These are phyloP conservation scores for Nicotiana noctiflora DNA, from an alignment of 257 asterid genomes.

Conservation along the genomic window DNA sequence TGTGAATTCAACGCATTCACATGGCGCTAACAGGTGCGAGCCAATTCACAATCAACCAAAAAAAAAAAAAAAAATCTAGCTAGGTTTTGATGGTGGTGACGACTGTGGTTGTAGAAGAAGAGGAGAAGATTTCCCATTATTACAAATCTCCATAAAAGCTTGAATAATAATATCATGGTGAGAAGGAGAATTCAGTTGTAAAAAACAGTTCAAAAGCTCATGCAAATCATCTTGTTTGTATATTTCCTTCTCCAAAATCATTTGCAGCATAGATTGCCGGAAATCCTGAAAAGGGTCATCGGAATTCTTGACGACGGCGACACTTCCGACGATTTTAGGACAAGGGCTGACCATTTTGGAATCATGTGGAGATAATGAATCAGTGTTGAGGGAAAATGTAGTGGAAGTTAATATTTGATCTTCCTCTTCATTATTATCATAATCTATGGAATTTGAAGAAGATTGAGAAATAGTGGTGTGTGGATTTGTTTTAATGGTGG, in stretches of 20 bases:
- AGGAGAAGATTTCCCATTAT: conserved; percentile 15
- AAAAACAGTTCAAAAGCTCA: conserved; percentile 59
- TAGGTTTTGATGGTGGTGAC: background rate
- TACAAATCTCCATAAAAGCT: conserved; percentile 63
- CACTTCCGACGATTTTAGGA: conserved; percentile 38
- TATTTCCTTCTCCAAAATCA: conserved; percentile 58
- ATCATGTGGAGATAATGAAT: conserved; percentile 8
- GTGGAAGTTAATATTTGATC: too few species aligned
- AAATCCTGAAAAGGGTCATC: conserved; percentile 69
- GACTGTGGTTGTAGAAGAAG: background rate
- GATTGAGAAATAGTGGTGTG: conserved; percentile 7
- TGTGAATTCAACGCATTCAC: conserved; percentile 37
- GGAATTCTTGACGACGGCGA: conserved; percentile 62
- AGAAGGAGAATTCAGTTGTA: conserved; percentile 45
- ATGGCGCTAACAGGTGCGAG: conserved; percentile 14
- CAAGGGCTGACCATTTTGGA: conserved; percentile 14
- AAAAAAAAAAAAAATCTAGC: background rate
- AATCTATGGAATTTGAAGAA: conserved; percentile 9
- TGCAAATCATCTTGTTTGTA: conserved; percentile 40
- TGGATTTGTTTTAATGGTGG: background rate
- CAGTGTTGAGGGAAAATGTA: too few species aligned
- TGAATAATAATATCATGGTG: conserved; percentile 51
- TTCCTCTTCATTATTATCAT: too few species aligned
- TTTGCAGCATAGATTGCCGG: conserved; percentile 66
- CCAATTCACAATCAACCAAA: background rate